A percentile compares a stretch with the other conserved stretches of the same genome.
These are phyloP conservation scores for Massarina eburnea DNA, from an alignment of 2,329 filamentous ascomycete species.

Conservation along the genomic window DNA sequence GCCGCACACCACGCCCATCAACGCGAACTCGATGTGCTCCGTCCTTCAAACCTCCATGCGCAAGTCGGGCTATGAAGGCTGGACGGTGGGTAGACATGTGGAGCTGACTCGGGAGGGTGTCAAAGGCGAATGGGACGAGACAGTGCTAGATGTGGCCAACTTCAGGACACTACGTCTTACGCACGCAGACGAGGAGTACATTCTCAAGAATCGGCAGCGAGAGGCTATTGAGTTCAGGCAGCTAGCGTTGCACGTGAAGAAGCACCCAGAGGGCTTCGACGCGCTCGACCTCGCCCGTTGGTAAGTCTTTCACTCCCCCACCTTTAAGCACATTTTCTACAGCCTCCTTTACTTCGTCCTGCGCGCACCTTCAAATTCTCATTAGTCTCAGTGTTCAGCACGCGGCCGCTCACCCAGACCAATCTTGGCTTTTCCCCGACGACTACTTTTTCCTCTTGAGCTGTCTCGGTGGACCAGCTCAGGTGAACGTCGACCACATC, in stretches of 20 bases:
- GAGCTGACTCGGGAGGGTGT: slow-evolving; percentile 13
- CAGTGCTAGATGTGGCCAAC: slow-evolving; percentile 8
- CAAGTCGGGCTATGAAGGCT: slow-evolving; percentile 15
- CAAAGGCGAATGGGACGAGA: slow-evolving; percentile 7
- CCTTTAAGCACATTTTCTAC: no score
- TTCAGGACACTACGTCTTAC: slow-evolving; percentile 3
- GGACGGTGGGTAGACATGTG: slow-evolving; percentile 17
- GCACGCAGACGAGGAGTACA: slow-evolving; percentile 7
- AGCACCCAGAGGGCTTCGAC: slow-evolving; percentile 9
- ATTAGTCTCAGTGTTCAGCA: no score
- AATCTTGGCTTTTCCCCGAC: slow-evolving; percentile 8
- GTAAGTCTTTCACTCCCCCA: no score
- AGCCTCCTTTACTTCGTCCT: no score
- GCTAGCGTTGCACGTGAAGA: slow-evolving; percentile 2
- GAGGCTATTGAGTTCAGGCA: slow-evolving; percentile 4
- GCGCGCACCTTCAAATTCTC: no score
- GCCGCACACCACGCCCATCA: not conserved
- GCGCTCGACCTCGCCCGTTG: slow-evolving; percentile 10
- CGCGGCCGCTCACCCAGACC: slow-evolving; percentile 4
- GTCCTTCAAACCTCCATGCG: slow-evolving; percentile 11
- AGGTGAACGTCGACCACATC: not conserved
- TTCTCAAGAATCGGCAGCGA: not conserved
- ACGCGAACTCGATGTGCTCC: slow-evolving; percentile 4
- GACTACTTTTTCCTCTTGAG: slow-evolving; percentile 6
- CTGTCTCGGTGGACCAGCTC: slow-evolving; percentile 3